Conservation (phyloP, 441 rosid species). For the Adansonia madagascariensis region DNA sequence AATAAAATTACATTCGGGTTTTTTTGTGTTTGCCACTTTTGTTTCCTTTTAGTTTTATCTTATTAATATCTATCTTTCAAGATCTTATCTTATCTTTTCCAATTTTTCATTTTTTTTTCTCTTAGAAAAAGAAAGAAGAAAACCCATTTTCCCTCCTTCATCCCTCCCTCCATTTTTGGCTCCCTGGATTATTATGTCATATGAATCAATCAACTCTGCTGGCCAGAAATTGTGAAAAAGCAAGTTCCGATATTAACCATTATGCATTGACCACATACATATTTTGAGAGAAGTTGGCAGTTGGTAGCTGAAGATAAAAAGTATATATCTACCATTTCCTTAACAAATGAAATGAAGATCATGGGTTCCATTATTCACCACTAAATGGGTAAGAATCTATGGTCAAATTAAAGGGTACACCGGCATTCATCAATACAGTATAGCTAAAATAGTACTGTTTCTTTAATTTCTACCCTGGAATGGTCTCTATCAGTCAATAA, state of each 20-base stretch:
- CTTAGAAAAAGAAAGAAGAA: too few species aligned
- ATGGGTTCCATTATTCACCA: slow-evolving; percentile 9
- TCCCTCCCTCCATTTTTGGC: background rate
- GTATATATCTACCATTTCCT: background rate
- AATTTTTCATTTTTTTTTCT: background rate
- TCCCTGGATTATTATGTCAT: slow-evolving; percentile 14
- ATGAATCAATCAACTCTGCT: slow-evolving; percentile 18
- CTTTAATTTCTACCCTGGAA: background rate
- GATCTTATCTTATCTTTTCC: slow-evolving; percentile 13
- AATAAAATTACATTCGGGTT: too few species aligned
- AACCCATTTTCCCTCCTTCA: background rate
- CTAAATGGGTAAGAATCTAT: background rate
- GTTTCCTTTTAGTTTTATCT: background rate
- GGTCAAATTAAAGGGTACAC: background rate
- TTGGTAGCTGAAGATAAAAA: background rate
- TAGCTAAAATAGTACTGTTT: slow-evolving; percentile 3
- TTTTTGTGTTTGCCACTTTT: too few species aligned
- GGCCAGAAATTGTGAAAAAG: slow-evolving; percentile 2
- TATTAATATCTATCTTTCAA: background rate
- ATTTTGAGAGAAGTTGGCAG: slow-evolving; percentile 17
- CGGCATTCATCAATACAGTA: background rate
- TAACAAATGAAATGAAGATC: slow-evolving; percentile 7
- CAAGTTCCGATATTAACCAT: background rate
- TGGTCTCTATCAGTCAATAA: background rate
- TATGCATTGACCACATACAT: background rate